Evolutionary conservation across 192 early-diverging fungal species (phyloP).

Genomic region (Dissophora globulifera): DNA sequence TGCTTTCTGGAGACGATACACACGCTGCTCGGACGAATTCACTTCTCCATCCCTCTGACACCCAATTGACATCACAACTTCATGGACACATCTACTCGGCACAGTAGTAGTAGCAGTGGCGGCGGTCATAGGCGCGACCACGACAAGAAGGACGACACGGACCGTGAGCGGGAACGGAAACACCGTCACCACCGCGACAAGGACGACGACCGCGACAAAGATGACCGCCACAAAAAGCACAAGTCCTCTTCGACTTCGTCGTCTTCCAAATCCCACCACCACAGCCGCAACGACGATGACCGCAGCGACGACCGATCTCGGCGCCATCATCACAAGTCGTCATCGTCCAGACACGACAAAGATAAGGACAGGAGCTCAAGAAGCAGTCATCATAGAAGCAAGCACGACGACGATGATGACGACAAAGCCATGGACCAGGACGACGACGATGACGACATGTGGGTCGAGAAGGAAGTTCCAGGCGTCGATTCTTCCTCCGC

Average conservation of each 20-base stretch:
- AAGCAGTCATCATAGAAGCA: conserved; percentile 2
- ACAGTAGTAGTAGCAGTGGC: too few relatives aligned
- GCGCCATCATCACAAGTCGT: conserved; percentile 21
- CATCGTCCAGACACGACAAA: conserved; percentile 23
- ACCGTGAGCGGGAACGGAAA: conserved; percentile 18
- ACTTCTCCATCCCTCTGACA: background rate
- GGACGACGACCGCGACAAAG: conserved; percentile 12
- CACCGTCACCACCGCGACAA: conserved; percentile 19
- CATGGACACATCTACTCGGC: conserved; percentile 38
- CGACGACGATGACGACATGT: conserved; percentile 41
- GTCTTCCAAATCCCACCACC: conserved; percentile 37
- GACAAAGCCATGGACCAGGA: conserved; percentile 16
- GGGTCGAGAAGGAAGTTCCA: conserved; percentile 40
- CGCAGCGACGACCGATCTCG: conserved; percentile 13
- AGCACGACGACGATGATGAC: background rate
- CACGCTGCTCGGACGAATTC: too few relatives aligned
- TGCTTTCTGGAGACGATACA: background rate
- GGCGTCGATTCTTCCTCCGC: conserved; percentile 1
- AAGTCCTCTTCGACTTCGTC: conserved; percentile 46
- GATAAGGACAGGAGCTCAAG: conserved; percentile 4
- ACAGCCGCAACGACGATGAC: conserved; percentile 23
- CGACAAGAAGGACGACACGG: conserved; percentile 5
- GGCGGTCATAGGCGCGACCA: conserved; percentile 1
- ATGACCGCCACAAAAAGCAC: conserved; percentile 29
- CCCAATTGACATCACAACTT: background rate